phyloP scores from a whole-genome alignment of 768 basidiomycete genomes.

The Phanerochaete sordida region DNA sequence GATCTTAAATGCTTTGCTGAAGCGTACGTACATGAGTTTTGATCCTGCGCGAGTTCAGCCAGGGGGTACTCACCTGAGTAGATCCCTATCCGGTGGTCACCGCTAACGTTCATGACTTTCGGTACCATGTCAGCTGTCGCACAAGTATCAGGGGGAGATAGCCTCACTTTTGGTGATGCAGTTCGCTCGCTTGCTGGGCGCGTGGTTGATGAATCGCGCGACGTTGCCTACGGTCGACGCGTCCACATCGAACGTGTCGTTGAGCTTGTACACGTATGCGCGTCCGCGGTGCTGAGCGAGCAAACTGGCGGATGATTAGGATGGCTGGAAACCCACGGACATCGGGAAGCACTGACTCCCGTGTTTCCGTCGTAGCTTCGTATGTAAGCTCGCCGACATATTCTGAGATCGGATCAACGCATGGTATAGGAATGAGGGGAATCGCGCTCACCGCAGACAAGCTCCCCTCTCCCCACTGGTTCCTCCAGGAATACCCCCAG shows the following conservation, averaged over 20 bases:
- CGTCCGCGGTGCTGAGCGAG: conserved; percentile 46
- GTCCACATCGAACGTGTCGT: conserved; percentile 48
- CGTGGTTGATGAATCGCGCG: conserved; percentile 70
- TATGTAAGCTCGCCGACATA: conserved; percentile 63
- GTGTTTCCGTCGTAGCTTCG: conserved; percentile 43
- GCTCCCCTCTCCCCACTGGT: conserved; percentile 37
- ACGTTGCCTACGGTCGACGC: conserved; percentile 53
- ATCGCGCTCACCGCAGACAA: conserved; percentile 21
- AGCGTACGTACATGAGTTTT: no score
- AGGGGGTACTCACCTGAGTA: conserved; percentile 43
- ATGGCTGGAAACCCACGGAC: neutral
- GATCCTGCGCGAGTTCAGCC: neutral
- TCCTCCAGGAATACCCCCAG: conserved; percentile 53
- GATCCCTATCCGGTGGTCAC: conserved; percentile 65
- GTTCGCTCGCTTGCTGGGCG: conserved; percentile 33
- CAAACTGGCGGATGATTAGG: conserved; percentile 28
- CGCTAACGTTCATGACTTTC: conserved; percentile 57
- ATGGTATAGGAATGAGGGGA: neutral
- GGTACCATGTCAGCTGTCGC: neutral
- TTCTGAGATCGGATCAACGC: conserved; percentile 35
- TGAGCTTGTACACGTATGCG: conserved; percentile 61
- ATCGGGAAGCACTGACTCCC: conserved; percentile 39
- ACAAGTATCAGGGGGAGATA: neutral
- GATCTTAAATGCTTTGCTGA: conserved; percentile 37
- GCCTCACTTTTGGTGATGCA: conserved; percentile 42